Conservation (phyloP, 495 filamentous ascomycete species). For the Articulospora tetracladia region DNA sequence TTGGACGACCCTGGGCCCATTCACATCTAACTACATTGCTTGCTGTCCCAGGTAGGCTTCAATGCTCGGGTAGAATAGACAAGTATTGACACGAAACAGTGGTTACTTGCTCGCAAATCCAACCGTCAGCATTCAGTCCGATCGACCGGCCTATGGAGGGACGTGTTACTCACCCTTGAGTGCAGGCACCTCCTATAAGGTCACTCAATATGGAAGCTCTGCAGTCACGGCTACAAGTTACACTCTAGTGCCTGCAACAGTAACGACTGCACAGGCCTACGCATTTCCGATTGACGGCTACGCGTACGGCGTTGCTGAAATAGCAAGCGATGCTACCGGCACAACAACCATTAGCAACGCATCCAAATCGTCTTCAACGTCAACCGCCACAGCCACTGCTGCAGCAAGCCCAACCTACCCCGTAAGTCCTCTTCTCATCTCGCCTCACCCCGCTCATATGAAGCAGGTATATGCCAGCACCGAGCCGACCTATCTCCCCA, state of each 20-base stretch:
- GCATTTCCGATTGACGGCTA: slow-evolving; percentile 24
- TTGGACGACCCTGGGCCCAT: slow-evolving; percentile 14
- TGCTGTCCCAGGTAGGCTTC: slow-evolving; percentile 25
- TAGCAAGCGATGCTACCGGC: neutral
- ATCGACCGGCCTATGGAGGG: slow-evolving; percentile 24
- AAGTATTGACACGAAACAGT: neutral
- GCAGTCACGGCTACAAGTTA: slow-evolving; percentile 4
- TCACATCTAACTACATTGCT: slow-evolving; percentile 22
- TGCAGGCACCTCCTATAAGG: slow-evolving; percentile 2
- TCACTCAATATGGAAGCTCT: slow-evolving; percentile 18
- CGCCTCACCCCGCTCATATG: neutral
- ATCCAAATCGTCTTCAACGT: slow-evolving; percentile 1
- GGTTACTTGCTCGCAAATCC: slow-evolving; percentile 13
- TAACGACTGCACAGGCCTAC: slow-evolving; percentile 16
- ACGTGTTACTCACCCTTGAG: slow-evolving; percentile 20
- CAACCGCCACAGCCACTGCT: neutral
- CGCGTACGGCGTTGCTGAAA: slow-evolving; percentile 11
- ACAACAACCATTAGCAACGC: neutral
- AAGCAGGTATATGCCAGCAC: neutral
- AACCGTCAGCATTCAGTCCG: neutral
- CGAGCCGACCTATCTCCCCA: slow-evolving; percentile 52
- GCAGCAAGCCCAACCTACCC: slow-evolving; percentile 2
- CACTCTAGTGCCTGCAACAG: slow-evolving; percentile 14
- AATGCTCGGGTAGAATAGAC: neutral
- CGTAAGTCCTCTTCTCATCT: neutral